Conservation (phyloP, 768 basidiomycete genomes). For the Rhizopogon roseolus region DNA sequence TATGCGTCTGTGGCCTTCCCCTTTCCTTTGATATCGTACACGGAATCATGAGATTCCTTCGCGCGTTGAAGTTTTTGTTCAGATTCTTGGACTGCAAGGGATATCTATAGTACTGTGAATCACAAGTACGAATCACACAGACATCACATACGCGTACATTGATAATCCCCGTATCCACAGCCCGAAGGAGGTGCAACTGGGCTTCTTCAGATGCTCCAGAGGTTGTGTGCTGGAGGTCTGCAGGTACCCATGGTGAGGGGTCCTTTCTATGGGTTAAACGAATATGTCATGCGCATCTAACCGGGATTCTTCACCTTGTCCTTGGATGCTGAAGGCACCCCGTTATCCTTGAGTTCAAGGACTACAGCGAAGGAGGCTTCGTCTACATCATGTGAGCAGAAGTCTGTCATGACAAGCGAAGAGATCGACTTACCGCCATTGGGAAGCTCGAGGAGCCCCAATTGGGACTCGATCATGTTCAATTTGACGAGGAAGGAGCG, state of each 20-base stretch:
- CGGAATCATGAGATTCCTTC: slow-evolving; percentile 2
- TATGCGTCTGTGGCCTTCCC: slow-evolving; percentile 6
- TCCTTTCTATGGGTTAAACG: slow-evolving; percentile 34
- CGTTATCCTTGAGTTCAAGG: slow-evolving; percentile 73
- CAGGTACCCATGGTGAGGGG: slow-evolving; percentile 78
- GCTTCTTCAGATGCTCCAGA: slow-evolving; percentile 56
- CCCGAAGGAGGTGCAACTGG: slow-evolving; percentile 70
- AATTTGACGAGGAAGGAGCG: slow-evolving; percentile 82
- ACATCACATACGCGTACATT: slow-evolving; percentile 42
- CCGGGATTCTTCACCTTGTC: slow-evolving; percentile 33
- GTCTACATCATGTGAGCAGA: slow-evolving; percentile 34
- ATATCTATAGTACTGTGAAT: slow-evolving; percentile 41
- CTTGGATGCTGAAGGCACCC: slow-evolving; percentile 45
- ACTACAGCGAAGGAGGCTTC: slow-evolving; percentile 78
- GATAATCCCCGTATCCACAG: slow-evolving; percentile 80
- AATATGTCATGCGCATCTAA: neutral
- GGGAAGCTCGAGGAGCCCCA: slow-evolving; percentile 51
- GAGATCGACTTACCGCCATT: slow-evolving; percentile 32
- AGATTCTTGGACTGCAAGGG: slow-evolving; percentile 78
- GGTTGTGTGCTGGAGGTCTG: slow-evolving; percentile 65
- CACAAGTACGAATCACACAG: neutral
- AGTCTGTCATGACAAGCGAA: neutral
- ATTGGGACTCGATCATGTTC: slow-evolving; percentile 67
- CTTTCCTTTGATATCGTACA: slow-evolving; percentile 8
- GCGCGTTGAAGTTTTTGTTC: slow-evolving; percentile 50